Conservation (phyloP, 345 rosid species). For the Jatropha curcas region DNA sequence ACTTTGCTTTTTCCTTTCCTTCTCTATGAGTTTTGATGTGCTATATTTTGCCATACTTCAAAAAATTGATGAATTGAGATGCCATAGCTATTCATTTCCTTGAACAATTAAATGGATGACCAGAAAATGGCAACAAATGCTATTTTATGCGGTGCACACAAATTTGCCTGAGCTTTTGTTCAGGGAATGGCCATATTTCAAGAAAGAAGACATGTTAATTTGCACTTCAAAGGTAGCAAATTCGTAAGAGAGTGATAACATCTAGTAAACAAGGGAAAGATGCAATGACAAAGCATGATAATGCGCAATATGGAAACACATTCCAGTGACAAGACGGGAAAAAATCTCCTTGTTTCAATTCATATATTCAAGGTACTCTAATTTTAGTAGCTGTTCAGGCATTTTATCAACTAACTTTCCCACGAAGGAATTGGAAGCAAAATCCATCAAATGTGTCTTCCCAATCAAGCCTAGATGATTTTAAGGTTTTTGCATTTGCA, state of each 20-base stretch:
- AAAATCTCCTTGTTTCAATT: no score
- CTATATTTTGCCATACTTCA: neutral
- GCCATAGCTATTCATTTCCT: neutral
- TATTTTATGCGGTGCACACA: neutral
- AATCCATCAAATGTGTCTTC: neutral
- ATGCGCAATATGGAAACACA: neutral
- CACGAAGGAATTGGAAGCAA: neutral
- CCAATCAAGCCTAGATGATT: neutral
- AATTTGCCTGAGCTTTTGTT: neutral
- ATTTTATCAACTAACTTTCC: neutral
- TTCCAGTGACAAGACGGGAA: no score
- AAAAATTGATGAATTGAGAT: neutral
- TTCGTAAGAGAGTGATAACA: neutral
- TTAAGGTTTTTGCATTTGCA: neutral
- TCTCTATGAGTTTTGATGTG: neutral
- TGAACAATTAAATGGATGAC: neutral
- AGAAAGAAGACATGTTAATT: neutral
- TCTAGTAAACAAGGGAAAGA: neutral
- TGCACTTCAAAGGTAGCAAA: neutral
- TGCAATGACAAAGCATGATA: neutral
- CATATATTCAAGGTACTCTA: no score
- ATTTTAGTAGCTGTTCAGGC: no score
- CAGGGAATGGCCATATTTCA: neutral
- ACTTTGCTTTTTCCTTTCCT: no score
- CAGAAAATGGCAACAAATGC: neutral